Evolutionary conservation across 495 filamentous ascomycete species (phyloP).

Genomic region (Aspergillus campestris): DNA sequence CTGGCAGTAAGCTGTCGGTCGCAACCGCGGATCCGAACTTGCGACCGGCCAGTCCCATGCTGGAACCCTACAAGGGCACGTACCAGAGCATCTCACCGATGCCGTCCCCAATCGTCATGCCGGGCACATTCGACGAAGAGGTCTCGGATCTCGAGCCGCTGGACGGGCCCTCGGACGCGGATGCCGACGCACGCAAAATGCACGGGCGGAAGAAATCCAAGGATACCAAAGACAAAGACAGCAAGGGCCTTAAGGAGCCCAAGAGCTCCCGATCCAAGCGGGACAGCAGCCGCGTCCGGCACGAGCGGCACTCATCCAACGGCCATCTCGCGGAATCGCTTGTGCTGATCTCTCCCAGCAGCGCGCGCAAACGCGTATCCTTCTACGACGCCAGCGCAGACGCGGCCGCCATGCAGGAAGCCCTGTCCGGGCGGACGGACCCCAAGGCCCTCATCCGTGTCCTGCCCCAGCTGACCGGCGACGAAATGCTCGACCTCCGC

Average conservation of each 20-base stretch:
- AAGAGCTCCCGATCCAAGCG: conserved; percentile 24
- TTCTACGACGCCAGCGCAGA: conserved; percentile 73
- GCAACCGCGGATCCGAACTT: conserved; percentile 22
- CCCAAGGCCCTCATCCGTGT: conserved; percentile 69
- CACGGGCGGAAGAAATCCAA: conserved; percentile 22
- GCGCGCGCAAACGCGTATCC: conserved; percentile 41
- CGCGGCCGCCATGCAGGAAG: conserved; percentile 64
- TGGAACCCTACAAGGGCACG: conserved; percentile 89
- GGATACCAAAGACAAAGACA: conserved; percentile 19
- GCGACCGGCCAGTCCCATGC: conserved; percentile 70
- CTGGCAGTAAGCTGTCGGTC: conserved; percentile 29
- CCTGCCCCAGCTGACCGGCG: conserved; percentile 72
- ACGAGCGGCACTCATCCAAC: conserved; percentile 20
- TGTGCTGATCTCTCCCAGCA: conserved; percentile 24
- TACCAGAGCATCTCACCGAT: conserved; percentile 95
- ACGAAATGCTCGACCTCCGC: conserved; percentile 76
- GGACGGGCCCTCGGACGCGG: conserved; percentile 31
- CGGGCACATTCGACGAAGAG: conserved; percentile 36
- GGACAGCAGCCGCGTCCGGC: conserved; percentile 18
- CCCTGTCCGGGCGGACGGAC: conserved; percentile 63
- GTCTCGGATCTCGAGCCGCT: conserved; percentile 43
- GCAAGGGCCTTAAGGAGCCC: conserved; percentile 17
- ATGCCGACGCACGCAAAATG: conserved; percentile 24
- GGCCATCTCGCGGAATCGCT: conserved; percentile 11
- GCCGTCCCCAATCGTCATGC: conserved; percentile 62